A percentile compares a stretch with the other conserved stretches of the same genome.
Conservation (phyloP, 129 eudicot species). For the Artemisia argyi region DNA sequence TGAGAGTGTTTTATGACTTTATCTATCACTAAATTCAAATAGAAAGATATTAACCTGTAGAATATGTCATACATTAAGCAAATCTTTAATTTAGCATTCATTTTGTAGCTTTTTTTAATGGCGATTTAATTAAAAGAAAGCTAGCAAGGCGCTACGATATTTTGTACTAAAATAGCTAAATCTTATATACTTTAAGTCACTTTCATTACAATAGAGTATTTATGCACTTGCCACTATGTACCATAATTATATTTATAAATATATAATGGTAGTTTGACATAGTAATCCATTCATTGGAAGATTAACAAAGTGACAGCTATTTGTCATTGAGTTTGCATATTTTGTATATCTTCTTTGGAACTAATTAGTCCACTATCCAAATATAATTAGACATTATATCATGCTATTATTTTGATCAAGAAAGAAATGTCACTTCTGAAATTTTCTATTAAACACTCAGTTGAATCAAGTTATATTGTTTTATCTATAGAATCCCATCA, state of each 20-base stretch:
- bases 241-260: neutral
- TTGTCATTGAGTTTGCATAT: conserved; percentile 1
- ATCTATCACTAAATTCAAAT: neutral
- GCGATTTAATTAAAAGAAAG: neutral
- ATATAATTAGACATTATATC: neutral
- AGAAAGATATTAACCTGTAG: neutral
- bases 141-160: too few relatives aligned
- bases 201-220: too few relatives aligned
- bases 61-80: too few relatives aligned
- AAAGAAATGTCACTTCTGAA: conserved; percentile 5
- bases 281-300: conserved; percentile 22
- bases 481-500: too few relatives aligned
- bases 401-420: neutral
- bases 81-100: too few relatives aligned
- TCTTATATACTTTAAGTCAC: too few relatives aligned
- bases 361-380: neutral
- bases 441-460: neutral
- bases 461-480: neutral
- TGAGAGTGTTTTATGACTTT: neutral
- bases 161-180: too few relatives aligned
- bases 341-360: conserved; percentile 1
- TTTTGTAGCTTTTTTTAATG: too few relatives aligned
- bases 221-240: too few relatives aligned
- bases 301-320: neutral
- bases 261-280: conserved; percentile 8